Percentiles rank a stretch among this genome's conserved stretches.
These are phyloP conservation scores for Sisymbrium irio DNA, from an alignment of 345 rosid species.

Conservation along the genomic window DNA sequence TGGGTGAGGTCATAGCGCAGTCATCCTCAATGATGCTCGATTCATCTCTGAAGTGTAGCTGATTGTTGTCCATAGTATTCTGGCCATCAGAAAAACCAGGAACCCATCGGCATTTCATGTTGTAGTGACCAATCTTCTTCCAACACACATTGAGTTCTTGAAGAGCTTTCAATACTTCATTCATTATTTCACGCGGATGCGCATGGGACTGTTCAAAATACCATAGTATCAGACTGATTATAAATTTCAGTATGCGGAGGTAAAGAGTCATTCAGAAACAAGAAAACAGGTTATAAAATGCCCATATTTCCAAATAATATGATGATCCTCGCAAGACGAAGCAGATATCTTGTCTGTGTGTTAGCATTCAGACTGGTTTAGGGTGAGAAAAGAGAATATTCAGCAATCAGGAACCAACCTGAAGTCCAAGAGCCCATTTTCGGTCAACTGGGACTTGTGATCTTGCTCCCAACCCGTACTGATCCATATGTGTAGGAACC, in stretches of 20 bases:
- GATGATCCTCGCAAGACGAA: not conserved
- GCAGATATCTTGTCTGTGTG: not conserved
- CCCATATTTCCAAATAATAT: not conserved
- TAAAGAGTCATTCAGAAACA: not conserved
- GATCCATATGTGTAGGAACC: conserved; percentile 62
- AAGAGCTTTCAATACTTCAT: conserved; percentile 73
- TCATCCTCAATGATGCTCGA: conserved; percentile 59
- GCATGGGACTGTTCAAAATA: conserved; percentile 61
- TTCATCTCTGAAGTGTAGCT: conserved; percentile 50
- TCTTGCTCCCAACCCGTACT: conserved; percentile 60
- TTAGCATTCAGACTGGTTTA: not conserved
- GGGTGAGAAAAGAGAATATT: not conserved
- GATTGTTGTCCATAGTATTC: conserved; percentile 25
- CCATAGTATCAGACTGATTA: not conserved
- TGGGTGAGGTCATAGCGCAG: conserved; percentile 41
- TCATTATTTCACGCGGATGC: conserved; percentile 90
- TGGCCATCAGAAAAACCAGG: conserved; percentile 50
- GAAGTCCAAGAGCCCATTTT: conserved; percentile 97
- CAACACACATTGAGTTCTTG: conserved; percentile 85
- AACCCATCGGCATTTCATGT: conserved; percentile 95
- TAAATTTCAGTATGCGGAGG: not conserved
- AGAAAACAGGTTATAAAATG: not conserved
- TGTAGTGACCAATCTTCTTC: conserved; percentile 96
- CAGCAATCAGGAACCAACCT: conserved; percentile 45
- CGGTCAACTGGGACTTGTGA: conserved; percentile 57